A percentile compares a stretch with the other conserved stretches of the same genome.
Conservation (phyloP, 768 basidiomycete species). For the Macrolepiota fuliginosa region DNA sequence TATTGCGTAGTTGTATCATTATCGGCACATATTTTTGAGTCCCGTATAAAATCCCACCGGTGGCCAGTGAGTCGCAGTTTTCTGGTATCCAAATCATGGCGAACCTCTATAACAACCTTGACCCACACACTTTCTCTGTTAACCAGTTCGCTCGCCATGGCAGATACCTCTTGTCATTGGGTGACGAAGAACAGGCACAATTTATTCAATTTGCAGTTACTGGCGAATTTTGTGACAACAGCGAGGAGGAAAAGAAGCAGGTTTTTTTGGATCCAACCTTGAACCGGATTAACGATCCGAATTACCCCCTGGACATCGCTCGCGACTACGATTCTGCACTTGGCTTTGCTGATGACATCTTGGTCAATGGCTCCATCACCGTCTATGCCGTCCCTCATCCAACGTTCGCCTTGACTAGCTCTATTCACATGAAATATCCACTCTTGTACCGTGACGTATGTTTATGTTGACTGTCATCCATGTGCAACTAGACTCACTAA, state of each 20-base stretch:
- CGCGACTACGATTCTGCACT: slow-evolving; percentile 22
- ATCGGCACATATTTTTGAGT: too few relatives aligned
- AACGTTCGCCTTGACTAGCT: background rate
- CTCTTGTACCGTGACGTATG: background rate
- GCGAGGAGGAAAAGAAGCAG: background rate
- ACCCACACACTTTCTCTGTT: background rate
- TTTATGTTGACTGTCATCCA: background rate
- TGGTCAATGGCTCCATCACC: slow-evolving; percentile 5
- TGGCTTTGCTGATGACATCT: slow-evolving; percentile 14
- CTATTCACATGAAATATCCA: background rate
- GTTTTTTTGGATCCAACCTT: background rate
- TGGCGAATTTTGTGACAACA: background rate
- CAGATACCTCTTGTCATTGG: background rate
- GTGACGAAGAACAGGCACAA: background rate
- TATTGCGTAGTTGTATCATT: too few relatives aligned
- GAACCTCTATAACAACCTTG: too few relatives aligned
- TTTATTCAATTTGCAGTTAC: background rate
- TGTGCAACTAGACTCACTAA: background rate
- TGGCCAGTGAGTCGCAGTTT: too few relatives aligned
- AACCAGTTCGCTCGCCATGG: background rate
- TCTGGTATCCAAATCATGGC: too few relatives aligned
- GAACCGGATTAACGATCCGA: background rate
- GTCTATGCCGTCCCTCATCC: background rate
- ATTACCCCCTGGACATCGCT: slow-evolving; percentile 1
- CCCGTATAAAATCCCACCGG: too few relatives aligned